These are phyloP conservation scores for Triticum aestivum DNA, from an alignment of 176 grass and related monocot species.

Conservation along the genomic window IWGSC_CS_RefSeq_v2.1 NC_057795.1:381490997-381491496, in stretches of 20 bases:
- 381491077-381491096: no score
- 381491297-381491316: neutral
- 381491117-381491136: no score
- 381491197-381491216: neutral
- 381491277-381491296: slow-evolving; percentile 11
- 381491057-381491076: no score
- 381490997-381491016: neutral
- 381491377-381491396: neutral
- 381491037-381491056: neutral
- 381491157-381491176: neutral
- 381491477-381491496: neutral
- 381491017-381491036: neutral
- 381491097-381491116: no score
- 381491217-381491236: neutral
- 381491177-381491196: neutral
- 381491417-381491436: neutral
- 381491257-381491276: neutral
- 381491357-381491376: neutral
- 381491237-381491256: neutral
- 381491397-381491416: slow-evolving; percentile 15
- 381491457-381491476: slow-evolving; percentile 15
- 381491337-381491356: slow-evolving; percentile 24
- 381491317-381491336: neutral
- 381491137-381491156: neutral
- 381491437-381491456: neutral